Base-by-base conservation (phyloP, 208 protist species). In the Sergeia podlipaevii region DNA sequence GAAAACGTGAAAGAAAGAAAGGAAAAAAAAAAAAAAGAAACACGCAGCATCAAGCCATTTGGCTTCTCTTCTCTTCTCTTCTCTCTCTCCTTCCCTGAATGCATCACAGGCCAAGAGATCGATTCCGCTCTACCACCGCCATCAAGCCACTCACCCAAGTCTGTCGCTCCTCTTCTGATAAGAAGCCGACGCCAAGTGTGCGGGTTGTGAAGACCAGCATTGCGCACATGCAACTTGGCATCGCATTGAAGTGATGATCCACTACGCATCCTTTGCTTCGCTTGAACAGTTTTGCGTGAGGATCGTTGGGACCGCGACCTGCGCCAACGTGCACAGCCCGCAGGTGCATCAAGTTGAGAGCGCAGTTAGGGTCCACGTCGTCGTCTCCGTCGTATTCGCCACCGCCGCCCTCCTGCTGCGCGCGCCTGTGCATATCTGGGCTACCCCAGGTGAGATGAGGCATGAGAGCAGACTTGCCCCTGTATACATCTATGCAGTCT, bases 121-220 rank as follows among this genome's bases (percentile, higher is more conserved):
- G 70, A 37, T 92, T 92, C 33, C 72, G 52, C 67, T 85, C 74
- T 44, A 92, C 77, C 5, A 92, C 68, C 11, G 66, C 70, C 74
- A 80, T 81, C 71, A 92, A 65, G 7, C 72, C 77, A 5, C 78
- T 69, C 10, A 85, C 70, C 76, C 79, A 92, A 2, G 65, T 20
- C 51, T 86, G 76, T n/a, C 76, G 57, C 23, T 81, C 75, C 11
- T 70, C 77, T 59, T 86, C 77, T n/a, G 58, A 65, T 1, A 82
- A 48, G 43, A 85, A 84, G n/a, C 61, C 63, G 1, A 92, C 56
- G 3, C 65, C 85, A 8, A 92, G 37, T 1, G 74, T 43, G 5
- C 70, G 64, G 8, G 59, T 67, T 4, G 54, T 33, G 48, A 91
- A 91, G 13, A 67, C 53, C 33, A 85, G 76, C 28, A 86, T 63